Evolutionary conservation across 2,329 filamentous ascomycete species (phyloP), one percentile per base, ranked within the genome.

Genomic region (Zymoseptoria tritici): DNA sequence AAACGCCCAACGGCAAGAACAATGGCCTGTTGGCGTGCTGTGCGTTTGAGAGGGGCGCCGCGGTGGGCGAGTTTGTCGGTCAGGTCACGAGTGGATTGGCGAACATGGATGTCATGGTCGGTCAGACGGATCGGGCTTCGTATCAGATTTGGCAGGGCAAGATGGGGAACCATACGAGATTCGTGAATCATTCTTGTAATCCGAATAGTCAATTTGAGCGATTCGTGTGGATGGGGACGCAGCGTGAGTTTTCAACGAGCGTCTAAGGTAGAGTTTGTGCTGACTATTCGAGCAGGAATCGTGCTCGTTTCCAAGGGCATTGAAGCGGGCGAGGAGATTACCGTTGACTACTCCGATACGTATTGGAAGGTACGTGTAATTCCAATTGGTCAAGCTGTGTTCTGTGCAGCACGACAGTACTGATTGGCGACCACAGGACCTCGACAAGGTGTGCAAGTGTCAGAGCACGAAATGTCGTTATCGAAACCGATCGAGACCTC

Each of bases 121-220:
- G 69, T 1, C 72, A 80, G 57, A 71, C 70, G 2, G 68, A 71
- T 20, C 76, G 76, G 26, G 76, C 75, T 0, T 75, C 76, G 0
- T 85, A 84, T 64, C 82, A 85, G 66, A 84, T 85, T 57, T 85
- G 78, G 75, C 82, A 85, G 66, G 82, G 81, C 0, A 71, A 72
- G 57, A 76, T 79, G 68, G 80, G 82, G 3, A 85, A 85, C 65
- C 83, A 81, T 63, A 84, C 82, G 1, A 75, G 81, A 0, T 85
- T 85, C 64, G 78, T 84, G 49, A 85, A 84, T 67, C 79, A 85
- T 65, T 83, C 80, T 52, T 85, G 82, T 68, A 77, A 79, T 16
- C 78, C 82, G 1, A 85, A 85, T 62, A 78, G 79, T 56, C 81
- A 83, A 66, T 83, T 82, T 52, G 78, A 83, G 64, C 76, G 77